phyloP scores from a whole-genome alignment of 2,329 filamentous ascomycete genomes.

The Aspergillus persii region DNA sequence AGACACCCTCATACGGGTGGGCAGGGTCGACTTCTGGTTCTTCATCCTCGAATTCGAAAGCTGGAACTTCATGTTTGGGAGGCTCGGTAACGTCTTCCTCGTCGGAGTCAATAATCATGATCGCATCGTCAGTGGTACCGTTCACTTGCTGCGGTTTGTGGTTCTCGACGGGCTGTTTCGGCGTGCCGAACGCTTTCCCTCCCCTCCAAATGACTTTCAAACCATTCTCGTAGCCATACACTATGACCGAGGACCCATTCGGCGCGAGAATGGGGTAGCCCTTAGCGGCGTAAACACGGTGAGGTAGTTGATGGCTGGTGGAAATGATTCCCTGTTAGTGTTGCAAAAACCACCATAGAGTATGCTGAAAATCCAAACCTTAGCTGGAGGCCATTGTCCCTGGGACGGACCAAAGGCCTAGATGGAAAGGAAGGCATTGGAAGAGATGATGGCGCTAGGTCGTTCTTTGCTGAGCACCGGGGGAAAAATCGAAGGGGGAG shows the following conservation, averaged over 20 bases:
- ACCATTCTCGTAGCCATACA: conserved; percentile 60
- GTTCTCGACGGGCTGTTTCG: conserved; percentile 25
- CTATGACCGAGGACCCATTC: conserved; percentile 61
- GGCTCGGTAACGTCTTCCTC: conserved; percentile 49
- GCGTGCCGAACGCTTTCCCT: conserved; percentile 48
- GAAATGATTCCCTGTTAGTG: conserved; percentile 7
- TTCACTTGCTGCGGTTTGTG: conserved; percentile 23
- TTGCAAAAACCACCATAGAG: neutral
- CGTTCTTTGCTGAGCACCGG: neutral
- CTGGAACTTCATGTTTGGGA: conserved; percentile 19
- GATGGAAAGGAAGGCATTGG: conserved; percentile 37
- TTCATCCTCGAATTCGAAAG: conserved; percentile 50
- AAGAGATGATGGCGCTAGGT: neutral
- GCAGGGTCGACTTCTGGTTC: conserved; percentile 57
- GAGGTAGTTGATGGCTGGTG: conserved; percentile 58
- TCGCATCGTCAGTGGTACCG: conserved; percentile 38
- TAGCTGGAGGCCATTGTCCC: conserved; percentile 42
- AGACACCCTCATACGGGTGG: conserved; percentile 53
- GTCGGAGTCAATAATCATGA: conserved; percentile 58
- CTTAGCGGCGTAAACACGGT: conserved; percentile 56
- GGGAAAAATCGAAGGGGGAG: neutral
- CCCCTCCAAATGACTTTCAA: conserved; percentile 61
- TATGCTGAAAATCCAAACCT: conserved; percentile 29
- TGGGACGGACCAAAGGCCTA: conserved; percentile 37
- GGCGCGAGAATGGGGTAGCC: conserved; percentile 58